These are phyloP conservation scores for Ogataea pignaliae DNA, from an alignment of 805 yeast species.

Conservation along the genomic window DNA sequence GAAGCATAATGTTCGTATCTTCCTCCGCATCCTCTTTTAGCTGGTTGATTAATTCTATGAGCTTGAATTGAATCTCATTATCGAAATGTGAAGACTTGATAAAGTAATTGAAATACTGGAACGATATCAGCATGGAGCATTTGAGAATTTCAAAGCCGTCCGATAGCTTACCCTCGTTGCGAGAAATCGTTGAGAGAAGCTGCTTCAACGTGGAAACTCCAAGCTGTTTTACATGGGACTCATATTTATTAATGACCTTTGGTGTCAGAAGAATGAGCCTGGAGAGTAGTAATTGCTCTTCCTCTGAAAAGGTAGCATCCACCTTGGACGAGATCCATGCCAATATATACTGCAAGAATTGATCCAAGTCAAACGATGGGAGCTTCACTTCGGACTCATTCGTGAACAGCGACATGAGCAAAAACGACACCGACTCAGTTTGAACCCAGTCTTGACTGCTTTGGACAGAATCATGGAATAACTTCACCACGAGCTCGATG, in stretches of 20 bases:
- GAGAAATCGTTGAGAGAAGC: constrained; percentile 6
- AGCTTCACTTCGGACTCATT: constrained; percentile 30
- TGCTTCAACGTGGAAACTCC: constrained; percentile 25
- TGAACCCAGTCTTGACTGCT: constrained; percentile 22
- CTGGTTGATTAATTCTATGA: constrained; percentile 35
- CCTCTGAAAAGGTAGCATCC: constrained; percentile 15
- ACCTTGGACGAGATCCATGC: constrained; percentile 9
- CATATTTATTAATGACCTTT: constrained; percentile 50
- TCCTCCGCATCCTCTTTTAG: constrained; percentile 65
- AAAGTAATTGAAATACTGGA: constrained; percentile 39
- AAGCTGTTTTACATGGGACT: constrained; percentile 20
- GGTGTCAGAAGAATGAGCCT: constrained; percentile 54
- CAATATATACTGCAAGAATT: constrained; percentile 20
- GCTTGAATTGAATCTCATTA: constrained; percentile 20
- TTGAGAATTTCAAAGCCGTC: constrained; percentile 20
- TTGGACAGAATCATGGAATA: constrained; percentile 8
- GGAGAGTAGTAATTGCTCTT: constrained; percentile 37
- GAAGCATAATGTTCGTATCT: constrained; percentile 69
- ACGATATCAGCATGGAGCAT: constrained; percentile 42
- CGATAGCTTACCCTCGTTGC: constrained; percentile 21
- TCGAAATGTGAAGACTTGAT: constrained; percentile 20
- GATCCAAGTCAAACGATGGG: constrained; percentile 19
- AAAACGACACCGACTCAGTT: constrained; percentile 38
- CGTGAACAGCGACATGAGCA: constrained; percentile 38
- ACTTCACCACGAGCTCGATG: constrained; percentile 20